Conservation (phyloP, 1,284 basidiomycete genomes). For the Wolfiporia cocos region DNA sequence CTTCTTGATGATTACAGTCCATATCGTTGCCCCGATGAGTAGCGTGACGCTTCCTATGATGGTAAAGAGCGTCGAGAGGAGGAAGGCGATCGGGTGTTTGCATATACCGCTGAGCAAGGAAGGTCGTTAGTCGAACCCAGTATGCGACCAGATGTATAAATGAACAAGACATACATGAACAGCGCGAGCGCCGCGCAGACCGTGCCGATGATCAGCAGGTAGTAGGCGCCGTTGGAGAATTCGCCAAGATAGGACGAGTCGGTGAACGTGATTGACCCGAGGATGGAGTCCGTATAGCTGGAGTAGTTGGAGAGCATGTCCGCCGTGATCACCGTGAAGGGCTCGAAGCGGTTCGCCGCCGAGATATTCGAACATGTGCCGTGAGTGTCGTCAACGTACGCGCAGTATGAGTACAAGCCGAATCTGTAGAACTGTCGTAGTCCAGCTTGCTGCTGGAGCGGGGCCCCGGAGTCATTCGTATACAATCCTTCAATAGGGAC, state of each 20-base stretch:
- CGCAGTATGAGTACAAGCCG: conserved; percentile 75
- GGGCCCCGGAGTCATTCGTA: conserved; percentile 56
- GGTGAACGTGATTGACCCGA: conserved; percentile 48
- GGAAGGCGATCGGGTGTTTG: conserved; percentile 60
- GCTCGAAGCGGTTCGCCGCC: conserved; percentile 51
- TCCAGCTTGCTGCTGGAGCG: conserved; percentile 50
- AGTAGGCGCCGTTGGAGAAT: conserved; percentile 66
- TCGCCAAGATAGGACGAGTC: conserved; percentile 57
- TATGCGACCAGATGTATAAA: conserved; percentile 22
- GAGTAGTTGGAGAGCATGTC: conserved; percentile 66
- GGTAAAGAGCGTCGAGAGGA: conserved; percentile 59
- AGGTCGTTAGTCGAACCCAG: conserved; percentile 4
- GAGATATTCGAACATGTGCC: conserved; percentile 64
- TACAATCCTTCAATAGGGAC: conserved; percentile 64
- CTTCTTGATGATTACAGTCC: conserved; percentile 70
- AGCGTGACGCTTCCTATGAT: conserved; percentile 55
- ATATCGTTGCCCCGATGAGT: conserved; percentile 66
- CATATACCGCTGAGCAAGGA: conserved; percentile 71
- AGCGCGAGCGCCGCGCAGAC: conserved; percentile 60
- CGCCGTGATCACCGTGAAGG: conserved; percentile 51
- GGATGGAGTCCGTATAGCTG: conserved; percentile 46
- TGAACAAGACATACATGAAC: conserved; percentile 52
- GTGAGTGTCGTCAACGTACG: conserved; percentile 49
- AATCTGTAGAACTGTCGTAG: conserved; percentile 69
- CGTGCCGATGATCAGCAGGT: conserved; percentile 67